Percentiles rank a stretch among this genome's conserved stretches.
Conservation (phyloP, 768 basidiomycete genomes). For the Tricholoma sp. region DNA sequence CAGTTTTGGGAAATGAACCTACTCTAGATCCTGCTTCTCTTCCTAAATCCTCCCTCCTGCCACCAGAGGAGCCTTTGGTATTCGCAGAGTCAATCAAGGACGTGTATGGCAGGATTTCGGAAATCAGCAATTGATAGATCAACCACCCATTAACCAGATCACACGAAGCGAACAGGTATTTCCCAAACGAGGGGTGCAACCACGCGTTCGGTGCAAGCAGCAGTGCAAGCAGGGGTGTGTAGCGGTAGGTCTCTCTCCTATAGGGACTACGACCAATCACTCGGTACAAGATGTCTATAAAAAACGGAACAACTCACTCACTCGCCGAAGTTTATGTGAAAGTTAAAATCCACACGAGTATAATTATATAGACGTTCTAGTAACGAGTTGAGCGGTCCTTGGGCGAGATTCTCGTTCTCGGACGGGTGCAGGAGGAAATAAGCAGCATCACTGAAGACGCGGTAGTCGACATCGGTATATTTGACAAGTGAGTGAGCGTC, state of each 20-base stretch:
- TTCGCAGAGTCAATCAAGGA: constrained; percentile 7
- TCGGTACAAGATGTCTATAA: constrained; percentile 1
- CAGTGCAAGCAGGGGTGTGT: constrained; percentile 88
- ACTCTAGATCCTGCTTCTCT: not conserved
- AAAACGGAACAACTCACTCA: constrained; percentile 39
- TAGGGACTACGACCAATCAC: constrained; percentile 64
- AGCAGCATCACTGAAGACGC: constrained; percentile 92
- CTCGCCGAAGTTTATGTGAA: constrained; percentile 56
- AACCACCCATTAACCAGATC: constrained; percentile 78
- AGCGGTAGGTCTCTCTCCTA: constrained; percentile 87
- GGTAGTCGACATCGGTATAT: constrained; percentile 98
- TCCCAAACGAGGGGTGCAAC: constrained; percentile 84
- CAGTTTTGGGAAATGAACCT: not conserved
- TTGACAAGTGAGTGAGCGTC: constrained; percentile 79
- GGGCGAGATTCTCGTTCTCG: constrained; percentile 41
- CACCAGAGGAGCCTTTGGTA: not conserved
- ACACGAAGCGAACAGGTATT: constrained; percentile 79
- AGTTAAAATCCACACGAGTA: not conserved
- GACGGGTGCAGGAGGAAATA: constrained; percentile 53
- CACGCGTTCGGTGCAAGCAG: constrained; percentile 76
- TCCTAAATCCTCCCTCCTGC: not conserved
- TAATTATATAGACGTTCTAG: constrained; percentile 23
- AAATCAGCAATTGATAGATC: constrained; percentile 57
- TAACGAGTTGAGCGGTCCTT: constrained; percentile 39
- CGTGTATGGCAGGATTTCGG: constrained; percentile 37